These are phyloP conservation scores for Pilatotrama ljubarskyi DNA, from an alignment of 768 basidiomycete species.

Conservation along the genomic window DNA sequence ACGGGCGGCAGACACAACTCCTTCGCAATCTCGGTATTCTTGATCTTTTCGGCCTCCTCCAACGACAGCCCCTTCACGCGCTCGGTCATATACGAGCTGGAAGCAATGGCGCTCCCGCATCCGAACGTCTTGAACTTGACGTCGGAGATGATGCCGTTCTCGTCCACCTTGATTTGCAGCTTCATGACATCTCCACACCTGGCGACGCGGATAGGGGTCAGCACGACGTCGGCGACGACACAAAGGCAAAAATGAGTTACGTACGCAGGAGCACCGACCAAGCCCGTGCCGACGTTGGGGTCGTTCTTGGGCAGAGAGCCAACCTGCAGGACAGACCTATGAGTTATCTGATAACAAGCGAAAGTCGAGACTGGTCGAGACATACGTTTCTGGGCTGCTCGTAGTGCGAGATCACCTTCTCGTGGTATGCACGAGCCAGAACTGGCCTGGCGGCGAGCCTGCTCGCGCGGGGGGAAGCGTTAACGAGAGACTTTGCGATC, in stretches of 20 bases:
- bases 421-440: slow-evolving; percentile 78
- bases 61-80: slow-evolving; percentile 92
- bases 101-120: slow-evolving; percentile 97
- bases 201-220: slow-evolving; percentile 22
- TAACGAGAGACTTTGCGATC: slow-evolving; percentile 50
- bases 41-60: slow-evolving; percentile 94
- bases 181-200: slow-evolving; percentile 99
- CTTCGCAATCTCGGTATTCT: slow-evolving; percentile 99
- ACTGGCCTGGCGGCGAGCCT: slow-evolving; percentile 49
- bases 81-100: slow-evolving; percentile 98
- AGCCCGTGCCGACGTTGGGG: slow-evolving; percentile 91
- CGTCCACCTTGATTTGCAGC: slow-evolving; percentile 96
- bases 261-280: slow-evolving; percentile 96
- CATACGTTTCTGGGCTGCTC: slow-evolving; percentile 95
- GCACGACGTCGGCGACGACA: slow-evolving; percentile 1
- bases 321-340: slow-evolving; percentile 56
- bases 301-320: slow-evolving; percentile 94
- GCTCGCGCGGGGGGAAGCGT: slow-evolving; percentile 43
- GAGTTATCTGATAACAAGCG: slow-evolving; percentile 60
- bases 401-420: slow-evolving; percentile 97
- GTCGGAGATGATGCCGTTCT: slow-evolving; percentile 92
- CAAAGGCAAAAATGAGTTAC: slow-evolving; percentile 33
- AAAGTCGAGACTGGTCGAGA: slow-evolving; percentile 37
- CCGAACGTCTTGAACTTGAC: slow-evolving; percentile 99
- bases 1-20: slow-evolving; percentile 94